These are phyloP conservation scores for Aegilops longissima DNA, from an alignment of 176 grass and related monocot genomes.

Conservation along the genomic window DNA sequence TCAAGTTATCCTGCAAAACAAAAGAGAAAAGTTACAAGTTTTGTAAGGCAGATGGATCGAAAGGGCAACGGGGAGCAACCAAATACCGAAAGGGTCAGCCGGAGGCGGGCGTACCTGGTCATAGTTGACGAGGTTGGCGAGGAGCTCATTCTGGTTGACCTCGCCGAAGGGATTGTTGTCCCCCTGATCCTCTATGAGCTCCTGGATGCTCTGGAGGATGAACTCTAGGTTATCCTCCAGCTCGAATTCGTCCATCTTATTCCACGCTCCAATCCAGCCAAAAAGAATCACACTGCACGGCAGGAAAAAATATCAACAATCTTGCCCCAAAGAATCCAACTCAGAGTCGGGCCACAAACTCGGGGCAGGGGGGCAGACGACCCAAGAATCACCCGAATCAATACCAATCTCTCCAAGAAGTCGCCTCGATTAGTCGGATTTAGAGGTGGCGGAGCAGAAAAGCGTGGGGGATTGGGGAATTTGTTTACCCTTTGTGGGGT, in stretches of 20 bases:
- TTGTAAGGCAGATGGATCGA: neutral
- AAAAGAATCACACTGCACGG: neutral
- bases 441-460: neutral
- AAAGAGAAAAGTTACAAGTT: neutral
- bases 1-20: constrained; percentile 32
- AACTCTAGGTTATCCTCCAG: constrained; percentile 57
- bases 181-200: constrained; percentile 48
- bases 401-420: neutral
- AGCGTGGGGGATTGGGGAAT: constrained; percentile 1
- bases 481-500: neutral
- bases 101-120: constrained; percentile 9
- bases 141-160: constrained; percentile 45
- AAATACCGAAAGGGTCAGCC: neutral
- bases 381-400: neutral
- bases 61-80: neutral
- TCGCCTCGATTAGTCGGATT: constrained; percentile 25
- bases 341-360: neutral
- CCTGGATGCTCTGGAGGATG: constrained; percentile 56
- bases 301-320: neutral
- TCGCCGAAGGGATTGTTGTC: constrained; percentile 40
- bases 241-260: constrained; percentile 51
- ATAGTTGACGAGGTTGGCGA: constrained; percentile 46
- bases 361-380: neutral
- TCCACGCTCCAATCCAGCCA: neutral
- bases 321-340: neutral